These are phyloP conservation scores for Colletotrichum godetiae DNA, from an alignment of 2,329 filamentous ascomycete genomes.

Conservation along the genomic window DNA sequence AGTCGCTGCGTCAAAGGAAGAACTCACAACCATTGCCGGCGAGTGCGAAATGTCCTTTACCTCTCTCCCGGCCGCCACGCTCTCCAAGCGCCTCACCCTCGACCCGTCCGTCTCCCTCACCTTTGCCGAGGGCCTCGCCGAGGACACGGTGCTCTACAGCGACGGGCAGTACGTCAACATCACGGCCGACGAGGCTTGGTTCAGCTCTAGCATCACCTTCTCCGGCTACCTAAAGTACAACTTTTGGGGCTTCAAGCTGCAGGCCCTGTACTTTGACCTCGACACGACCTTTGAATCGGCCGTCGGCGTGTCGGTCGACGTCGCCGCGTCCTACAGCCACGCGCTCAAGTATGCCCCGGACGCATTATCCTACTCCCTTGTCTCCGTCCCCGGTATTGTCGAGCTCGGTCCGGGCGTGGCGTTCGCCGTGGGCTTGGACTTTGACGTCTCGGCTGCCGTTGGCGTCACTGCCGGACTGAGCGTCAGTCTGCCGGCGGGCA, in stretches of 20 bases:
- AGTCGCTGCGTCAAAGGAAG: constrained; percentile 45
- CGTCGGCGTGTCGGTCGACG: constrained; percentile 48
- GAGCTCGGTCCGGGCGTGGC: constrained; percentile 49
- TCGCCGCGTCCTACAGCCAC: constrained; percentile 47
- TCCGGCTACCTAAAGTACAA: constrained; percentile 56
- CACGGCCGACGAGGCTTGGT: constrained; percentile 46
- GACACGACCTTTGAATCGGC: constrained; percentile 50
- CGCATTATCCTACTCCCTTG: constrained; percentile 48
- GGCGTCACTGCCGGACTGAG: constrained; percentile 45
- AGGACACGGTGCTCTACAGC: constrained; percentile 44
- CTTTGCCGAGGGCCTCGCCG: constrained; percentile 37
- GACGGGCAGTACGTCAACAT: constrained; percentile 46
- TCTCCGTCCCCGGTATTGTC: constrained; percentile 54
- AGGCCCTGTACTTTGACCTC: constrained; percentile 55
- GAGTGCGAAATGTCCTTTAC: constrained; percentile 41
- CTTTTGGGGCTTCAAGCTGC: constrained; percentile 46
- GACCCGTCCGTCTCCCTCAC: constrained; percentile 39
- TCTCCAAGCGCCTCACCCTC: constrained; percentile 41
- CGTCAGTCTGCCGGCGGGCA: constrained; percentile 47
- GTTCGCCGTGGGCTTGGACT: constrained; percentile 50
- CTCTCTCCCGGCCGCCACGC: constrained; percentile 39
- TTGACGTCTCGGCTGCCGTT: constrained; percentile 48
- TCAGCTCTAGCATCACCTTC: constrained; percentile 51
- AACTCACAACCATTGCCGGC: constrained; percentile 47
- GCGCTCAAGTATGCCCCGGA: constrained; percentile 49